Evolutionary conservation across 306 rosid genomes (phyloP).

Genomic region (Gastrolobium bilobum): DNA sequence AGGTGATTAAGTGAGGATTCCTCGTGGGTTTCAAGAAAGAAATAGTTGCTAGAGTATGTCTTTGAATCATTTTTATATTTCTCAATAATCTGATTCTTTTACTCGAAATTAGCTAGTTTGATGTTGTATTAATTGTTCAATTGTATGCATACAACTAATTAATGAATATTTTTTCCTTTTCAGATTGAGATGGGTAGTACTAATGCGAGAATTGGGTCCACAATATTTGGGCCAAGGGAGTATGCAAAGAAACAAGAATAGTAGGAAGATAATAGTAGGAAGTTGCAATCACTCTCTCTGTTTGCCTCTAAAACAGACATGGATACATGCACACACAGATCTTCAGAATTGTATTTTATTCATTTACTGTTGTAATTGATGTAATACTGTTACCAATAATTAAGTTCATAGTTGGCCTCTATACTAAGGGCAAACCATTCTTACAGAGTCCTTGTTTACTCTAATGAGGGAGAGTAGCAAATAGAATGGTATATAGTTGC

Average conservation of each 20-base stretch:
- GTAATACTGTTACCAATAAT: constrained; percentile 14
- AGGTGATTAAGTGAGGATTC: no score
- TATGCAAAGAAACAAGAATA: constrained; percentile 70
- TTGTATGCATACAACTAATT: constrained; percentile 31
- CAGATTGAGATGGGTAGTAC: constrained; percentile 98
- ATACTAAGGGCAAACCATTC: constrained; percentile 28
- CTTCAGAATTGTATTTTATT: constrained; percentile 36
- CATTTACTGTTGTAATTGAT: constrained; percentile 37
- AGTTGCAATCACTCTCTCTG: constrained; percentile 23
- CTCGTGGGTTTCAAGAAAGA: no score
- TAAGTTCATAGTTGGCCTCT: constrained; percentile 9
- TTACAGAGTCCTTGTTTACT: constrained; percentile 9
- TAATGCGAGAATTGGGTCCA: constrained; percentile 89
- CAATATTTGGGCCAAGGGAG: constrained; percentile 95
- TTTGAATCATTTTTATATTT: not conserved
- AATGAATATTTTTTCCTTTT: constrained; percentile 35
- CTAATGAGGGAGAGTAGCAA: constrained; percentile 1
- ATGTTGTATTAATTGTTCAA: constrained; percentile 7
- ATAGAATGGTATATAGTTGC: constrained; percentile 6
- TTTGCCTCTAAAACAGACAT: not conserved
- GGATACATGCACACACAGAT: not conserved
- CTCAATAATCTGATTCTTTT: constrained; percentile 25
- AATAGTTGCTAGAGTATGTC: not conserved
- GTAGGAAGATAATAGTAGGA: constrained; percentile 34
- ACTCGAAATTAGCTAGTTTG: not conserved